A percentile compares a stretch with the other conserved stretches of the same genome.
These are phyloP conservation scores for Aspergillus transmontanensis DNA, from an alignment of 2,329 filamentous ascomycete species.

Conservation along the genomic window DNA sequence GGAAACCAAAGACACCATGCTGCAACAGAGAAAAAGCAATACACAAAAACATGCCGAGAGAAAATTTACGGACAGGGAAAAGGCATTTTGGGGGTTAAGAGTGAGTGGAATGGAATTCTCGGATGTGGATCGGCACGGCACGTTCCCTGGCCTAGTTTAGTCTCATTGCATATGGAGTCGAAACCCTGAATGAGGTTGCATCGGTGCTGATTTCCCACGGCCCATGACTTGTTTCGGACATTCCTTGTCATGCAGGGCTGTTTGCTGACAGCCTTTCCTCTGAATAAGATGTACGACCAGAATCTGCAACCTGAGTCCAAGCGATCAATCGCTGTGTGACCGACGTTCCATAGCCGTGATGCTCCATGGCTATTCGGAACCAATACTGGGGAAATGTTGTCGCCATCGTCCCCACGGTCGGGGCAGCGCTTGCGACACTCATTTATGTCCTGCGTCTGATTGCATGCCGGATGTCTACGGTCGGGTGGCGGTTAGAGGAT, in stretches of 20 bases:
- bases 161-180: background rate
- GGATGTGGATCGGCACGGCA: background rate
- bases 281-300: background rate
- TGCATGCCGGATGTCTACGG: slow-evolving; percentile 3
- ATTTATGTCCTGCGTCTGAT: slow-evolving; percentile 12
- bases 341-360: background rate
- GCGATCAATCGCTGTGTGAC: background rate
- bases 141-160: background rate
- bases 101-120: background rate
- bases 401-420: slow-evolving; percentile 11
- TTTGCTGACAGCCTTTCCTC: background rate
- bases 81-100: background rate
- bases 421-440: slow-evolving; percentile 8
- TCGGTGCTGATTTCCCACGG: background rate
- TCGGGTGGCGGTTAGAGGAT: slow-evolving; percentile 10
- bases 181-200: background rate
- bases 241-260: background rate
- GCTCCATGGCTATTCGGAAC: slow-evolving; percentile 7
- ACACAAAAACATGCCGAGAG: background rate
- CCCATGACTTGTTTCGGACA: background rate
- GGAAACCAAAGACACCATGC: slow-evolving; percentile 2
- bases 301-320: background rate
- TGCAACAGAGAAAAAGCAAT: background rate
- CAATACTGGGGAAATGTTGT: slow-evolving; percentile 15
- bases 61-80: background rate